phyloP scores from a whole-genome alignment of 2,329 filamentous ascomycete species.

The Fusarium sulawesiense region DNA sequence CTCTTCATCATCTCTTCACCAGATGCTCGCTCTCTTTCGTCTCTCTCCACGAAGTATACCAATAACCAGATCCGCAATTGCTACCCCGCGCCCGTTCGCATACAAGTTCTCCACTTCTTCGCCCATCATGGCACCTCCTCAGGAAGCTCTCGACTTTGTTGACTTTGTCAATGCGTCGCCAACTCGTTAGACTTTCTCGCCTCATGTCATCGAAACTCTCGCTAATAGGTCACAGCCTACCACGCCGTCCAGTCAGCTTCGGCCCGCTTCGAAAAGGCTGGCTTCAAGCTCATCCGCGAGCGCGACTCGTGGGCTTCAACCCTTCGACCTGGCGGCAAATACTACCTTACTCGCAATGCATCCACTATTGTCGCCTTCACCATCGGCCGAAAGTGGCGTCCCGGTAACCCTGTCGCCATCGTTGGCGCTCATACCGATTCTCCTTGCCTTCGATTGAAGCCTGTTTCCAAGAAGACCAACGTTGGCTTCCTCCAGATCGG shows the following conservation, averaged over 20 bases:
- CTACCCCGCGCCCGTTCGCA: conserved; percentile 8
- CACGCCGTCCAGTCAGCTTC: conserved; percentile 88
- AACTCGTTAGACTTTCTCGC: conserved; percentile 72
- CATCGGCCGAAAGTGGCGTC: conserved; percentile 89
- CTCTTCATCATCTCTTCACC: conserved; percentile 15
- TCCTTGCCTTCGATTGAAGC: conserved; percentile 90
- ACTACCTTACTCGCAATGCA: conserved; percentile 93
- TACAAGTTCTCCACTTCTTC: conserved; percentile 47
- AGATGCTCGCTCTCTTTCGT: conserved; percentile 40
- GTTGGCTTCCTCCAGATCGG: conserved; percentile 94
- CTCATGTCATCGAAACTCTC: background rate
- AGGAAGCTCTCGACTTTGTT: conserved; percentile 82
- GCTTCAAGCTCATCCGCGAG: conserved; percentile 90
- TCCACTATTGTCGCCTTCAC: conserved; percentile 94
- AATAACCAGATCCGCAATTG: conserved; percentile 23
- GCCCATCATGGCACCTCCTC: conserved; percentile 62
- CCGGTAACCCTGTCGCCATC: conserved; percentile 91
- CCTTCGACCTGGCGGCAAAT: conserved; percentile 88
- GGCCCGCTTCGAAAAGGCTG: conserved; percentile 80
- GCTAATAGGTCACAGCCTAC: conserved; percentile 72
- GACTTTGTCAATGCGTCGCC: conserved; percentile 95
- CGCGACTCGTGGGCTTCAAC: conserved; percentile 87
- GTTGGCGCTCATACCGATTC: conserved; percentile 97
- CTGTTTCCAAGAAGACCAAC: conserved; percentile 87
- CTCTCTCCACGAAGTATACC: conserved; percentile 28